A percentile compares a stretch with the other conserved stretches of the same genome.
Conservation (phyloP, 306 rosid species). For the Erythrophleum fordii region DNA sequence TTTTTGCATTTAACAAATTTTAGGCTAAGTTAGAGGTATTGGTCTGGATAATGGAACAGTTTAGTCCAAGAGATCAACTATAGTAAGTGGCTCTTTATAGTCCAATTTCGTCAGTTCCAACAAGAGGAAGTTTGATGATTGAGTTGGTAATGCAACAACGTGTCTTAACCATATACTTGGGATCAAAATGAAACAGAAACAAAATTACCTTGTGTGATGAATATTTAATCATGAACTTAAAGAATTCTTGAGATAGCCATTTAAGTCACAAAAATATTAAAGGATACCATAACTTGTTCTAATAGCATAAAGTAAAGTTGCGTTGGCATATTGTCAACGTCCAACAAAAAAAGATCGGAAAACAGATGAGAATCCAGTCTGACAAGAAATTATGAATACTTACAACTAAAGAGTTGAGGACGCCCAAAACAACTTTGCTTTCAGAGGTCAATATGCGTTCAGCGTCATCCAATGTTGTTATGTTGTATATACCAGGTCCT, state of each 20-base stretch:
- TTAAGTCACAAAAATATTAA: not conserved
- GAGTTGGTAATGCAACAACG: not conserved
- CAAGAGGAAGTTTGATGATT: not conserved
- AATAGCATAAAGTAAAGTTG: not conserved
- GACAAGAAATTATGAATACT: slow-evolving; percentile 31
- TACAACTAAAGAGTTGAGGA: slow-evolving; percentile 91
- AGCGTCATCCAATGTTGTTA: slow-evolving; percentile 85
- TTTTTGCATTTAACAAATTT: not conserved
- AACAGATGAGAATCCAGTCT: not conserved
- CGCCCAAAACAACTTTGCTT: slow-evolving; percentile 80
- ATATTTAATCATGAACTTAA: not conserved
- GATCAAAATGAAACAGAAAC: not conserved
- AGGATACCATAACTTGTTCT: not conserved
- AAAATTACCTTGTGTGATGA: not conserved
- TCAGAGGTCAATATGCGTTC: slow-evolving; percentile 70
- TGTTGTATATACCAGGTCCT: slow-evolving; percentile 84
- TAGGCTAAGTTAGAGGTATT: not conserved
- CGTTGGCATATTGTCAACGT: not conserved
- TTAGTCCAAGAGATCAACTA: slow-evolving; percentile 25
- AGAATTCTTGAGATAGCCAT: not conserved
- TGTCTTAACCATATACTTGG: not conserved
- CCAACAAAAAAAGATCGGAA: not conserved
- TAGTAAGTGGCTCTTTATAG: not conserved
- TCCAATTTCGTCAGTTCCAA: slow-evolving; percentile 1
- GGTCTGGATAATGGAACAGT: not conserved